Evolutionary conservation across 345 rosid genomes (phyloP).

Genomic region (Sisymbrium altissimum): DNA sequence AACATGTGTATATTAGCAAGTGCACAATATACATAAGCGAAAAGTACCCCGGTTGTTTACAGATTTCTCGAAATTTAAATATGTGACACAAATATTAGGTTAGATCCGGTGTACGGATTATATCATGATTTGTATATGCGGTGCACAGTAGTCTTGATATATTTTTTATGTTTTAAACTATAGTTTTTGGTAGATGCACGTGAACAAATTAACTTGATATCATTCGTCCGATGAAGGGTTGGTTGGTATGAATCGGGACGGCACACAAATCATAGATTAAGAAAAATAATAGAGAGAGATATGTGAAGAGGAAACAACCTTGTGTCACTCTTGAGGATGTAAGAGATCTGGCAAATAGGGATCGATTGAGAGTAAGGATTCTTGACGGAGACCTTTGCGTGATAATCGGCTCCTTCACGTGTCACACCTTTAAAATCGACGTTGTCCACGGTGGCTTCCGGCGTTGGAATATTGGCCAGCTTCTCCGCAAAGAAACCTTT

Average conservation of each 20-base stretch:
- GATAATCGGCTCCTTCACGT: slow-evolving; percentile 56
- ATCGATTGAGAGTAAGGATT: slow-evolving; percentile 68
- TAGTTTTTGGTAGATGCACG: not conserved
- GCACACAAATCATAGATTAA: not conserved
- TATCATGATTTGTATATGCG: no score
- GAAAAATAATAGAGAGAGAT: not conserved
- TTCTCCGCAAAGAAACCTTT: slow-evolving; percentile 72
- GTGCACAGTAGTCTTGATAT: no score
- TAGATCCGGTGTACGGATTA: not conserved
- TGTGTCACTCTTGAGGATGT: slow-evolving; percentile 63
- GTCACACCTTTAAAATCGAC: slow-evolving; percentile 59
- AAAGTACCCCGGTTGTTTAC: no score
- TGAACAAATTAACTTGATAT: not conserved
- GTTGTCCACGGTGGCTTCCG: slow-evolving; percentile 62
- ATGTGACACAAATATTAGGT: no score
- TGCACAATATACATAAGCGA: not conserved
- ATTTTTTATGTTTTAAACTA: not conserved
- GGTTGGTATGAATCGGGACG: not conserved
- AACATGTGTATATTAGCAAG: not conserved
- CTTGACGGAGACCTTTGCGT: slow-evolving; percentile 61
- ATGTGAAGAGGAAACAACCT: slow-evolving; percentile 34
- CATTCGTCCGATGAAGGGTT: not conserved
- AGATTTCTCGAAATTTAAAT: no score
- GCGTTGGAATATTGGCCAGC: slow-evolving; percentile 58
- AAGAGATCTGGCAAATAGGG: slow-evolving; percentile 85